Conservation (phyloP, 805 yeast genomes). For the Wickerhamomyces sydowiorum region DNA sequence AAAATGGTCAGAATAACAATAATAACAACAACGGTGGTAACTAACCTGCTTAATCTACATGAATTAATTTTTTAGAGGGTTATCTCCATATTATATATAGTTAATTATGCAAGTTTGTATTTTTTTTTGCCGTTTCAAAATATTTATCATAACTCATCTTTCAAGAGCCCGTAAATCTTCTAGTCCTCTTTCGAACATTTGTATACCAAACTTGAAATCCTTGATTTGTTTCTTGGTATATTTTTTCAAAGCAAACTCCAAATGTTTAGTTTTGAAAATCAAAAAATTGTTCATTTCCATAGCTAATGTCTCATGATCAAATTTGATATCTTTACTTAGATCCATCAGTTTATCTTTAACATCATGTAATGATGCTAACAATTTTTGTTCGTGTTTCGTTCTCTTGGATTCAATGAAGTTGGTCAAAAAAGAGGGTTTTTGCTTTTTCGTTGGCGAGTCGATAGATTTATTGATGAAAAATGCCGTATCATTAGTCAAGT, state of each 20-base stretch:
- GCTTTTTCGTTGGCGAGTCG: conserved; percentile 7
- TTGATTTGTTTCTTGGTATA: conserved; percentile 25
- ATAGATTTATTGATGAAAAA: conserved; percentile 6
- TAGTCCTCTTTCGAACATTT: conserved; percentile 18
- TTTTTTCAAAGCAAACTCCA: conserved; percentile 31
- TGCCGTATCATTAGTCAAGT: conserved; percentile 16
- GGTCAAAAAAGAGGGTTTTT: conserved; percentile 23
- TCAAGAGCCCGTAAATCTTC: conserved; percentile 12
- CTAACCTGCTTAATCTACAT: too few relatives aligned
- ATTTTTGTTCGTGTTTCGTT: conserved; percentile 37
- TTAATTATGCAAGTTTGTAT: too few relatives aligned
- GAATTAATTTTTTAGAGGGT: too few relatives aligned
- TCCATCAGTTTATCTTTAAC: conserved; percentile 35
- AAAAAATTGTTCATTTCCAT: conserved; percentile 56
- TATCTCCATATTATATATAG: not conserved
- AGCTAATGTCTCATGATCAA: conserved; percentile 57
- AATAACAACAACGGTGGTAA: conserved; percentile 9
- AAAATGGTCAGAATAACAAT: conserved; percentile 18
- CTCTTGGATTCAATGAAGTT: conserved; percentile 48
- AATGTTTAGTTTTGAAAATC: conserved; percentile 39
- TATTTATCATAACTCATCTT: not conserved
- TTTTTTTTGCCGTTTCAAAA: not conserved
- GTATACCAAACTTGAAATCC: conserved; percentile 18
- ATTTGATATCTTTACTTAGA: conserved; percentile 41
- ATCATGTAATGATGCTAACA: conserved; percentile 34